Conservation (phyloP, 495 filamentous ascomycete species). For the Oleoguttula mirabilis region DNA sequence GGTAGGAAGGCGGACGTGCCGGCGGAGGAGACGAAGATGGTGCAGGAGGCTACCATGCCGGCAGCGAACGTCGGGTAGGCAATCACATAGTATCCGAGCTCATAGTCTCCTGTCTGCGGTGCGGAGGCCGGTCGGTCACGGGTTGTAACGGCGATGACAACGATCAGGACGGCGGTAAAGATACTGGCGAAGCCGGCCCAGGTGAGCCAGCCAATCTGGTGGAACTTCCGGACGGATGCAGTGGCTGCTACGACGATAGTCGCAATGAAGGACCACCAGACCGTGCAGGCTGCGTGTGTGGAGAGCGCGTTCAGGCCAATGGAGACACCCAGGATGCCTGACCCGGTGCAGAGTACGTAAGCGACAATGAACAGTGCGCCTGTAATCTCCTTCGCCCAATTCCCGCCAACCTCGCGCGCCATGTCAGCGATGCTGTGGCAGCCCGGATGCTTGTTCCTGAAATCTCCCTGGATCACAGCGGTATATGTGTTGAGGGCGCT, state of each 20-base stretch:
- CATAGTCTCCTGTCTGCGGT: slow-evolving; percentile 29
- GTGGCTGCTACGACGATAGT: slow-evolving; percentile 7
- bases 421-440: slow-evolving; percentile 34
- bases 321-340: slow-evolving; percentile 40
- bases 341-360: slow-evolving; percentile 37
- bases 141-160: slow-evolving; percentile 22
- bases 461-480: slow-evolving; percentile 26
- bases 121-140: slow-evolving; percentile 29
- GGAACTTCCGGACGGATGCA: slow-evolving; percentile 19
- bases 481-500: slow-evolving; percentile 31
- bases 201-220: slow-evolving; percentile 15
- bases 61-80: slow-evolving; percentile 27
- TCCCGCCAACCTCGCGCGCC: slow-evolving; percentile 28
- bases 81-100: slow-evolving; percentile 29
- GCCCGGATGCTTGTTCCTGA: slow-evolving; percentile 29
- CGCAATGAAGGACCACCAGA: slow-evolving; percentile 32
- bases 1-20: slow-evolving; percentile 15
- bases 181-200: slow-evolving; percentile 20
- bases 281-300: slow-evolving; percentile 37
- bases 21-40: slow-evolving; percentile 27
- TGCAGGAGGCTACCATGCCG: slow-evolving; percentile 25
- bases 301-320: slow-evolving; percentile 41
- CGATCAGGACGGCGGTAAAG: slow-evolving; percentile 22
- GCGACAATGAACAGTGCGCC: slow-evolving; percentile 35
- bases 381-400: slow-evolving; percentile 20